These are phyloP conservation scores for Penicillium flavigenum DNA, from an alignment of 495 filamentous ascomycete species.

Conservation along the genomic window DNA sequence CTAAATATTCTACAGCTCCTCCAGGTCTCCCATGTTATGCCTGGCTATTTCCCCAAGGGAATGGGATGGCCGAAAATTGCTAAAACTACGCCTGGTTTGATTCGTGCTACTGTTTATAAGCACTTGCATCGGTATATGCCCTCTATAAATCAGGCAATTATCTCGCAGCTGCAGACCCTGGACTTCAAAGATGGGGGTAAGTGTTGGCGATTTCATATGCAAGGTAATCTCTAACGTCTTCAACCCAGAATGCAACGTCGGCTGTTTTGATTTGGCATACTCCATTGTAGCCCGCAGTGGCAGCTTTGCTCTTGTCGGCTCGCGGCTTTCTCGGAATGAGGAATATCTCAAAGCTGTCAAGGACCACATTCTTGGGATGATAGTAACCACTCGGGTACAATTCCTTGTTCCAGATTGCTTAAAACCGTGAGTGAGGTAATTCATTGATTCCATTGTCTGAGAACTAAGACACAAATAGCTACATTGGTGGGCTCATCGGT, in stretches of 20 bases:
- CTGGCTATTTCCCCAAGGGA: constrained; percentile 26
- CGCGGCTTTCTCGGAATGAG: constrained; percentile 22
- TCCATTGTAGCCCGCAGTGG: constrained; percentile 30
- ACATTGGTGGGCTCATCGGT: constrained; percentile 24
- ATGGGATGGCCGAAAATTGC: constrained; percentile 28
- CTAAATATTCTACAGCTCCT: constrained; percentile 16
- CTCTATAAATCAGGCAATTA: constrained; percentile 23
- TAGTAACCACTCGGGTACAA: constrained; percentile 26
- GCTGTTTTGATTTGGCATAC: constrained; percentile 29
- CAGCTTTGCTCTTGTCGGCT: constrained; percentile 25
- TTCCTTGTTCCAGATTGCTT: constrained; percentile 26
- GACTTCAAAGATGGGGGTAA: constrained; percentile 17
- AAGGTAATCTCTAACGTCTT: not conserved
- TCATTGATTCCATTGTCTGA: not conserved
- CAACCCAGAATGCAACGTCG: constrained; percentile 17
- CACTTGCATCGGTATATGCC: constrained; percentile 26
- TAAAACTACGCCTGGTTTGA: constrained; percentile 28
- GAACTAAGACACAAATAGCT: constrained; percentile 9
- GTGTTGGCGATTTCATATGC: not conserved
- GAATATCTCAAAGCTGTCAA: constrained; percentile 29
- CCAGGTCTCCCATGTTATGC: constrained; percentile 31
- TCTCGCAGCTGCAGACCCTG: constrained; percentile 16
- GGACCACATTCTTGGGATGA: constrained; percentile 30
- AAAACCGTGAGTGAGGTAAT: constrained; percentile 11
- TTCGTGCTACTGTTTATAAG: constrained; percentile 24